These are phyloP conservation scores for Albugo laibachii DNA, from an alignment of 352 stramenopile genomes.

Conservation along the genomic window DNA sequence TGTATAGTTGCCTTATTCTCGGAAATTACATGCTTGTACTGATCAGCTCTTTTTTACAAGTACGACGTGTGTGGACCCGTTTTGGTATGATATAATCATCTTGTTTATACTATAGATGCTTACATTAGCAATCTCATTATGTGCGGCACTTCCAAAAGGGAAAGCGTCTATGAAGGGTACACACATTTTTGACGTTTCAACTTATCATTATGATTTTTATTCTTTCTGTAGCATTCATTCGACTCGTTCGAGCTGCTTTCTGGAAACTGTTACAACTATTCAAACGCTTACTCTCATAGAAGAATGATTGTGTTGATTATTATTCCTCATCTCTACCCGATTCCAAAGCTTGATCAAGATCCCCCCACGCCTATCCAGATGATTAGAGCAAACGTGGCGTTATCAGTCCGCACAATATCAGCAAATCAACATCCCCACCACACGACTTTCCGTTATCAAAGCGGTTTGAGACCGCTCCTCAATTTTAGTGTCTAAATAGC, in stretches of 20 bases:
- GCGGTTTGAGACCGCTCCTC: constrained; percentile 13
- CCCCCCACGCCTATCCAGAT: constrained; percentile 1
- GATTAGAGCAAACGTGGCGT: background rate
- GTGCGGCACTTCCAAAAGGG: constrained; percentile 38
- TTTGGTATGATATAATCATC: background rate
- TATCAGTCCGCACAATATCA: background rate
- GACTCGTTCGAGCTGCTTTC: too few species aligned
- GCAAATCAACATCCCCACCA: constrained; percentile 15
- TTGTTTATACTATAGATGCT: constrained; percentile 16
- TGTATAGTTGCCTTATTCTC: constrained; percentile 69
- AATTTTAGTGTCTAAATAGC: constrained; percentile 46
- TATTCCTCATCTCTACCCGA: constrained; percentile 26
- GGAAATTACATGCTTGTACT: constrained; percentile 72
- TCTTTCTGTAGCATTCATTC: background rate
- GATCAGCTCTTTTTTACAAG: constrained; percentile 38
- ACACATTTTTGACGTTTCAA: background rate
- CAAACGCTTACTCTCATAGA: constrained; percentile 28
- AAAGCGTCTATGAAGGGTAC: constrained; percentile 42
- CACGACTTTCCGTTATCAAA: constrained; percentile 15
- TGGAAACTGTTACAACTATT: constrained; percentile 38
- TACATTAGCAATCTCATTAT: constrained; percentile 29
- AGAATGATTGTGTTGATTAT: background rate
- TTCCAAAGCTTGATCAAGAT: constrained; percentile 27
- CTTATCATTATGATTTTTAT: background rate
- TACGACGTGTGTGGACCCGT: constrained; percentile 3